Conservation (phyloP, 1,139 yeast genomes). For the Candida gigantensis region DNA sequence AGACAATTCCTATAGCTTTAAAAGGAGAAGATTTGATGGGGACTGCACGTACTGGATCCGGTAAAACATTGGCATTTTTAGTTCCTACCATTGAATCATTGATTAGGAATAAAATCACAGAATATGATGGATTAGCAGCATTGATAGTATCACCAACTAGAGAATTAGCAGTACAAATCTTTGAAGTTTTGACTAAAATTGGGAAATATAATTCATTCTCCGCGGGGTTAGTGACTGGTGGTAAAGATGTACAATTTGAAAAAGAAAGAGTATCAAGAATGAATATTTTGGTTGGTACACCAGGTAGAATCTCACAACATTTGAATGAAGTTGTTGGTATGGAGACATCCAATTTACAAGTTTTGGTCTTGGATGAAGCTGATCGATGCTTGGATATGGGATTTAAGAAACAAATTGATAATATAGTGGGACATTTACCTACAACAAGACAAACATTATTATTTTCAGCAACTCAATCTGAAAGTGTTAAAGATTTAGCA, state of each 20-base stretch:
- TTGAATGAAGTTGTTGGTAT: slow-evolving; percentile 91
- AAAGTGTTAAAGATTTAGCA: slow-evolving; percentile 83
- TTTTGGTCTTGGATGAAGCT: slow-evolving; percentile 90
- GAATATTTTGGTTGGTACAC: slow-evolving; percentile 91
- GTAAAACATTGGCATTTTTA: slow-evolving; percentile 89
- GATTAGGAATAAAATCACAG: slow-evolving; percentile 77
- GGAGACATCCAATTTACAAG: slow-evolving; percentile 76
- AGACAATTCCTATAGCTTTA: slow-evolving; percentile 74
- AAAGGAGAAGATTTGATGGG: slow-evolving; percentile 85
- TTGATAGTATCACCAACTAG: slow-evolving; percentile 90
- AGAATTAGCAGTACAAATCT: slow-evolving; percentile 91
- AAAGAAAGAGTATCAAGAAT: slow-evolving; percentile 80
- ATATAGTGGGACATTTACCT: slow-evolving; percentile 80
- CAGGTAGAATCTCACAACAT: slow-evolving; percentile 93
- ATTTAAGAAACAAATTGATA: slow-evolving; percentile 84
- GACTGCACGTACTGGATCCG: slow-evolving; percentile 96
- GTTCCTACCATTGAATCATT: slow-evolving; percentile 80
- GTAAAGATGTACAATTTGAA: slow-evolving; percentile 88
- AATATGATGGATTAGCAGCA: slow-evolving; percentile 91
- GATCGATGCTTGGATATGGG: slow-evolving; percentile 98
- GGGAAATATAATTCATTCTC: slow-evolving; percentile 81
- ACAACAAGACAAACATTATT: slow-evolving; percentile 83
- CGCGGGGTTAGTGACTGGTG: slow-evolving; percentile 96
- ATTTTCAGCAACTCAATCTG: slow-evolving; percentile 93
- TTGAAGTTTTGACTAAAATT: slow-evolving; percentile 82